Conservation (phyloP, 2,329 filamentous ascomycete genomes). For the Penicillium capsulatum region DNA sequence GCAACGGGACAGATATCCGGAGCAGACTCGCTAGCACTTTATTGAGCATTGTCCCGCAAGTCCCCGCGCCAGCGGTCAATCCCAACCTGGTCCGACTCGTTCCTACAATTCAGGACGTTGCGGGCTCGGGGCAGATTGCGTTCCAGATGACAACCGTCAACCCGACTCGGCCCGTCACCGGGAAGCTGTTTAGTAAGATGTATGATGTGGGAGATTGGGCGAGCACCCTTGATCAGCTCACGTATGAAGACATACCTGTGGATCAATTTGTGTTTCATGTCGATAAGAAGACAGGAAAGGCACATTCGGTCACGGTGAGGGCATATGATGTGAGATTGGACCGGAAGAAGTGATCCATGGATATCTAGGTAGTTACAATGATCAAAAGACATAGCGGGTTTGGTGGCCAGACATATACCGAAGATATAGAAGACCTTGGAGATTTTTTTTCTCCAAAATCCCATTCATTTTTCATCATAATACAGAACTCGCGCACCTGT, state of each 20-base stretch:
- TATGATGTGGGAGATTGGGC: conserved; percentile 18
- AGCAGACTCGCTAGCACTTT: conserved; percentile 1
- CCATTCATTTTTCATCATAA: too few relatives aligned
- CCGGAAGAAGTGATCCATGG: neutral
- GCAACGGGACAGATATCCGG: conserved; percentile 30
- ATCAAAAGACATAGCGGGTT: too few relatives aligned
- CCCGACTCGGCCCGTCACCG: conserved; percentile 1
- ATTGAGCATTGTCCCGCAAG: neutral
- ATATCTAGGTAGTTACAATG: too few relatives aligned
- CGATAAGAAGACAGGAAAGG: conserved; percentile 11
- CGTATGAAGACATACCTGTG: conserved; percentile 4
- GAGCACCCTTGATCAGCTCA: conserved; percentile 6
- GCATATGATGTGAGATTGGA: conserved; percentile 8
- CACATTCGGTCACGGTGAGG: conserved; percentile 2
- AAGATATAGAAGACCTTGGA: too few relatives aligned
- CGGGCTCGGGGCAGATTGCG: conserved; percentile 14
- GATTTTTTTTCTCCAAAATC: too few relatives aligned
- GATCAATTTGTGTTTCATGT: conserved; percentile 16
- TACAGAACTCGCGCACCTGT: too few relatives aligned
- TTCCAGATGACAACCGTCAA: conserved; percentile 17
- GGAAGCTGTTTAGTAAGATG: conserved; percentile 16
- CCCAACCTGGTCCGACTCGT: conserved; percentile 15
- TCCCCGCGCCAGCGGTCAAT: neutral
- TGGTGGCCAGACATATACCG: too few relatives aligned
- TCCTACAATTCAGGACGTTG: conserved; percentile 15